Percentiles rank a stretch among this genome's conserved stretches.
phyloP scores from a whole-genome alignment of 176 grass and related monocot species.

The Cenchrus fungigraminus region DNA sequence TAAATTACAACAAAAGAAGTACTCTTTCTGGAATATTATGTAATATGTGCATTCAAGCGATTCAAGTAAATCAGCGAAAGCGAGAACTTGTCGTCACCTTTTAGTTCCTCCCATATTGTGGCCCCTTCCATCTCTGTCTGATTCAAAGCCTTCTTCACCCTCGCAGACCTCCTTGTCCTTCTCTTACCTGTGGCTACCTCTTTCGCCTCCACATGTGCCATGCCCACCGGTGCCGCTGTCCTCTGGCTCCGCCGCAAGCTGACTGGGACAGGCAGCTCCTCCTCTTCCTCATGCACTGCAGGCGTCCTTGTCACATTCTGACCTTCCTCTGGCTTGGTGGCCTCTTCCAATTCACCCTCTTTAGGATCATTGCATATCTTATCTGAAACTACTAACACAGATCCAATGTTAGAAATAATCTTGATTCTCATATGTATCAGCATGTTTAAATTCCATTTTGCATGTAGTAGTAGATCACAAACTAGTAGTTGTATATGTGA shows the following conservation, averaged over 20 bases:
- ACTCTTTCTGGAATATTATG: not conserved
- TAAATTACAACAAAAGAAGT: not conserved
- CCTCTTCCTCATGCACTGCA: constrained; percentile 9
- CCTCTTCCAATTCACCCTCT: no score
- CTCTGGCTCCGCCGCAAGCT: constrained; percentile 49
- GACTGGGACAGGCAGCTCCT: not conserved
- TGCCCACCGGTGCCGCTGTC: constrained; percentile 12
- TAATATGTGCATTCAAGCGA: not conserved
- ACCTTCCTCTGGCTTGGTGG: no score
- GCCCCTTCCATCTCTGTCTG: not conserved
- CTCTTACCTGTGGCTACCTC: constrained; percentile 26
- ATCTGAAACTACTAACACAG: no score
- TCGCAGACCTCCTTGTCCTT: constrained; percentile 30
- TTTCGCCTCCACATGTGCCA: not conserved
- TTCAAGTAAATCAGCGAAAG: not conserved
- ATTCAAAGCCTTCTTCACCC: constrained; percentile 16
- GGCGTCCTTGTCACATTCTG: not conserved
- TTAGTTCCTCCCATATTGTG: not conserved
- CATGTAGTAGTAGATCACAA: no score
- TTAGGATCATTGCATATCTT: no score
- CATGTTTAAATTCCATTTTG: no score
- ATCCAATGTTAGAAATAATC: no score
- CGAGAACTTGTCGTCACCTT: constrained; percentile 41
- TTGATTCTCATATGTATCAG: no score
- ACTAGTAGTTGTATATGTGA: no score